Conservation (phyloP, 108 stramenopile genomes). For the Heterococcus sp. region DNA sequence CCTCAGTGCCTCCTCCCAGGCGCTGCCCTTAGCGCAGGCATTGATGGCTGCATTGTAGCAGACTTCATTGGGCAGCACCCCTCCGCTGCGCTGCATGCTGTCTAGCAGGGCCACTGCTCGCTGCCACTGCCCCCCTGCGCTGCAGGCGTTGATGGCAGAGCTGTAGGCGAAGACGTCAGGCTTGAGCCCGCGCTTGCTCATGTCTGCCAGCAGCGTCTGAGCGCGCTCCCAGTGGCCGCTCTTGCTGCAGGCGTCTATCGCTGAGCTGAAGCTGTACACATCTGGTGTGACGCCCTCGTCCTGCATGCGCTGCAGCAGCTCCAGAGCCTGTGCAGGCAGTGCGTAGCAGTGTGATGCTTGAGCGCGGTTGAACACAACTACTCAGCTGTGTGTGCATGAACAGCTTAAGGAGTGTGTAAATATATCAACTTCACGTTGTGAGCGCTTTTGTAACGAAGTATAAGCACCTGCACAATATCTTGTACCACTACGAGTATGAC, state of each 20-base stretch:
- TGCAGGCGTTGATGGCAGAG: constrained; percentile 29
- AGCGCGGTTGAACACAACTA: too few relatives aligned
- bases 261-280: constrained; percentile 22
- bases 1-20: constrained; percentile 9
- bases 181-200: constrained; percentile 3
- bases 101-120: constrained; percentile 15
- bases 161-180: constrained; percentile 32
- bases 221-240: constrained; percentile 20
- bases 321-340: constrained; percentile 6
- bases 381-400: too few relatives aligned
- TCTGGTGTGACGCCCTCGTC: constrained; percentile 16
- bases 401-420: too few relatives aligned
- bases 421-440: too few relatives aligned
- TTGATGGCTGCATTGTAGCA: constrained; percentile 41
- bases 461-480: too few relatives aligned
- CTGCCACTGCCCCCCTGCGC: constrained; percentile 39
- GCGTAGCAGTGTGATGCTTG: not conserved
- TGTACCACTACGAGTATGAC: too few relatives aligned
- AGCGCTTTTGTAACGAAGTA: too few relatives aligned
- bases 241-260: constrained; percentile 22
- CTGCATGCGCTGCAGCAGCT: constrained; percentile 12
- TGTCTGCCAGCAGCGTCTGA: constrained; percentile 25
- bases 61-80: not conserved
- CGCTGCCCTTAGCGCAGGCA: constrained; percentile 19
- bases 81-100: constrained; percentile 4